These are phyloP conservation scores for Cicer arietinum DNA, from an alignment of 306 rosid species.

Conservation along the genomic window DNA sequence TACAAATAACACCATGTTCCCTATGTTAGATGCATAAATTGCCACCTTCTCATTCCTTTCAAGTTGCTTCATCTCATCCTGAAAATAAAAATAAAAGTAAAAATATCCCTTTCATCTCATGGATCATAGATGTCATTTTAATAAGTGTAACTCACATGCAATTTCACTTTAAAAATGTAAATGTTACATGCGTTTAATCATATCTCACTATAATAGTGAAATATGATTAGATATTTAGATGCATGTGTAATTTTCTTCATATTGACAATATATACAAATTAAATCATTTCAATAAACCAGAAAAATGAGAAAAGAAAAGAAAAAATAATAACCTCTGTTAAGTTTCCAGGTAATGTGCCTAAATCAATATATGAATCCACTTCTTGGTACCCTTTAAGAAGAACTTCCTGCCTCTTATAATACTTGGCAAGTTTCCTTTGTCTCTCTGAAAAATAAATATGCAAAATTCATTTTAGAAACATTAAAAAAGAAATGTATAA, in stretches of 20 bases:
- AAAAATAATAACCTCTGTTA: constrained; percentile 57
- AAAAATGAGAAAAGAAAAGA: not conserved
- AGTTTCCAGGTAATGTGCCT: constrained; percentile 61
- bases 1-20: constrained; percentile 70
- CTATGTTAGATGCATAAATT: constrained; percentile 73
- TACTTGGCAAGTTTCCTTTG: constrained; percentile 69
- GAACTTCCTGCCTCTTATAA: constrained; percentile 74
- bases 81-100: not conserved
- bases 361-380: constrained; percentile 70
- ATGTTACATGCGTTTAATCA: not conserved
- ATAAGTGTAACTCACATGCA: not conserved
- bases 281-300: too few species aligned
- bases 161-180: not conserved
- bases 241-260: too few species aligned
- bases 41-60: constrained; percentile 67
- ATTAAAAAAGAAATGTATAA: not conserved
- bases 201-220: too few species aligned
- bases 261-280: too few species aligned
- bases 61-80: constrained; percentile 65
- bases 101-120: not conserved
- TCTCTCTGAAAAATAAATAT: constrained; percentile 54
- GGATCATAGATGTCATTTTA: not conserved
- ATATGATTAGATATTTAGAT: too few species aligned
- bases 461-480: constrained; percentile 27
- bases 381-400: constrained; percentile 79